phyloP scores from a whole-genome alignment of 768 basidiomycete species.

The Serendipita sp. region DNA sequence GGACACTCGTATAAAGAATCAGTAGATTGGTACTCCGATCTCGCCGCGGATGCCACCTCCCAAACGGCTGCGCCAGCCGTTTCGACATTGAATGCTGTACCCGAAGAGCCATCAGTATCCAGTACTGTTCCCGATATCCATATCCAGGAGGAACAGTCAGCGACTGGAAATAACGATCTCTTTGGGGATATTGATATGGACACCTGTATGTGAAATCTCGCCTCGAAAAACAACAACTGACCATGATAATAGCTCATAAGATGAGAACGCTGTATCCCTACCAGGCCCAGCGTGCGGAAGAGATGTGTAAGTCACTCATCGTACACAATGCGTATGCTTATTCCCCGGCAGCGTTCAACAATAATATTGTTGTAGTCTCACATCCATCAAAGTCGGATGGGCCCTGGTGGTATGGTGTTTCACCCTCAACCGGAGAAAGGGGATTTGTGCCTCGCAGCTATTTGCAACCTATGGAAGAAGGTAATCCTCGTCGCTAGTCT shows the following conservation, averaged over 20 bases:
- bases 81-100: conserved; percentile 28
- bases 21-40: conserved; percentile 81
- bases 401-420: conserved; percentile 88
- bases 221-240: not conserved
- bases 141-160: conserved; percentile 39
- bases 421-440: conserved; percentile 42
- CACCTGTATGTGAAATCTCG: conserved; percentile 20
- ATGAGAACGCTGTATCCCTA: conserved; percentile 75
- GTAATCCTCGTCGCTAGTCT: conserved; percentile 24
- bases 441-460: conserved; percentile 90
- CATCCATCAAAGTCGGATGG: conserved; percentile 74
- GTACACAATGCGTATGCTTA: not conserved
- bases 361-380: conserved; percentile 61
- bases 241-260: conserved; percentile 37
- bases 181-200: conserved; percentile 60
- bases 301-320: conserved; percentile 49
- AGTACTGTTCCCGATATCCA: conserved; percentile 27
- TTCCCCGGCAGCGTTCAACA: conserved; percentile 44
- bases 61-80: conserved; percentile 25
- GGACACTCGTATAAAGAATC: conserved; percentile 31
- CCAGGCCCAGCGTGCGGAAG: conserved; percentile 72
- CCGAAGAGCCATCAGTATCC: conserved; percentile 29
- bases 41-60: conserved; percentile 50
- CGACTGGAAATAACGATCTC: conserved; percentile 28
- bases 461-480: conserved; percentile 50